Conservation (phyloP, 768 basidiomycete genomes). For the Erythrobasidium yunnanense region DNA sequence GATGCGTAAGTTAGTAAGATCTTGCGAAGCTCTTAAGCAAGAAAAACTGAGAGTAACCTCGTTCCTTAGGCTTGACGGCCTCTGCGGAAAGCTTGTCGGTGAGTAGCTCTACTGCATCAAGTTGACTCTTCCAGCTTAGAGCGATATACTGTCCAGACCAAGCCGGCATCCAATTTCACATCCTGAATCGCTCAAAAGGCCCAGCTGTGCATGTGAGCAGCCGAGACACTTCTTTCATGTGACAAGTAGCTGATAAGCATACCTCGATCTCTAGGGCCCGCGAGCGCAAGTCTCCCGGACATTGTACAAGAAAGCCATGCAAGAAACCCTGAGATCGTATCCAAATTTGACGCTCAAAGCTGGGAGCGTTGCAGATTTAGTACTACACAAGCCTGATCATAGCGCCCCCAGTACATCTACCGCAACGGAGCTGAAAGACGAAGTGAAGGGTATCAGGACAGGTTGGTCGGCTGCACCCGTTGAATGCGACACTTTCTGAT, state of each 20-base stretch:
- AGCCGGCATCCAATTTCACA: slow-evolving; percentile 78
- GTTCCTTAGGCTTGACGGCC: slow-evolving; percentile 58
- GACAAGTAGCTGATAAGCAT: background rate
- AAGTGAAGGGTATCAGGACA: slow-evolving; percentile 17
- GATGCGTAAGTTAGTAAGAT: slow-evolving; percentile 62
- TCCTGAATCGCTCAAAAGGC: slow-evolving; percentile 73
- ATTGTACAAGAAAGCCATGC: slow-evolving; percentile 74
- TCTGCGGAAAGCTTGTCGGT: slow-evolving; percentile 77
- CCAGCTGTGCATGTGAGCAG: slow-evolving; percentile 68
- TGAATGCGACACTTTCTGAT: background rate
- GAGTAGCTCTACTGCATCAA: slow-evolving; percentile 33
- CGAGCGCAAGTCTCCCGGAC: slow-evolving; percentile 79
- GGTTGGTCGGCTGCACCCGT: background rate
- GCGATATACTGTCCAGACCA: slow-evolving; percentile 49
- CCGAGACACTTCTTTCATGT: background rate
- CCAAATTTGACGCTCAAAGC: slow-evolving; percentile 59
- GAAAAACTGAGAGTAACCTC: no score
- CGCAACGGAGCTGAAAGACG: background rate
- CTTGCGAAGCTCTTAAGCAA: no score
- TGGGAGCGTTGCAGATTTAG: slow-evolving; percentile 45
- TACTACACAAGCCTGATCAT: background rate
- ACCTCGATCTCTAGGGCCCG: slow-evolving; percentile 53
- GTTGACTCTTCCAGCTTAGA: background rate
- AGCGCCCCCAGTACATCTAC: background rate
- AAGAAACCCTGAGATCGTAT: slow-evolving; percentile 55